phyloP scores from a whole-genome alignment of 495 filamentous ascomycete genomes.

The Lasiosphaeris hirsuta region DNA sequence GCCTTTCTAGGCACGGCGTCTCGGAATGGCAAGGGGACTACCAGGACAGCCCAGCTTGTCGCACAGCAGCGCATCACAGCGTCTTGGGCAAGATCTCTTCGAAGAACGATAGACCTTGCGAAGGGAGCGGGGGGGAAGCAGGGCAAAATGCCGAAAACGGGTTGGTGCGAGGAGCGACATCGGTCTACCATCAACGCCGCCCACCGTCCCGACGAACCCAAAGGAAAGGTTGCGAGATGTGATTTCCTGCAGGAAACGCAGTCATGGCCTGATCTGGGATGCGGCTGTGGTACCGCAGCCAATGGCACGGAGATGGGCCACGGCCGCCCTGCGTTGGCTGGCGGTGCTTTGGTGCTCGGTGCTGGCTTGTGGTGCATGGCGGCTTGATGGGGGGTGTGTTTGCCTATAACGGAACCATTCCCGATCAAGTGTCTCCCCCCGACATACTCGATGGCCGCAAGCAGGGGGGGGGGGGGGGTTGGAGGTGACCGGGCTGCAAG shows the following conservation, averaged over 20 bases:
- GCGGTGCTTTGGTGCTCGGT: not conserved
- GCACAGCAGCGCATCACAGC: too few species aligned
- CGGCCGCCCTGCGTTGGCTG: not conserved
- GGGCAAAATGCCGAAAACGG: conserved; percentile 5
- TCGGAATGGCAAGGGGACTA: too few species aligned
- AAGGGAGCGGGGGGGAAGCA: not conserved
- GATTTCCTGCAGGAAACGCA: conserved; percentile 19
- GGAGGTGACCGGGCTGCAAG: not conserved
- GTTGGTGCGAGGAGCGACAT: conserved; percentile 17
- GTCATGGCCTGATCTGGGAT: conserved; percentile 29
- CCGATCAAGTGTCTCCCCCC: not conserved
- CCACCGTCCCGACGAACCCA: conserved; percentile 23
- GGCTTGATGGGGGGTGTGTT: conserved; percentile 2
- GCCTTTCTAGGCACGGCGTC: too few species aligned
- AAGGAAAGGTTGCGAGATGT: conserved; percentile 31
- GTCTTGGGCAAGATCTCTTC: too few species aligned
- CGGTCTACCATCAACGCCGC: conserved; percentile 10
- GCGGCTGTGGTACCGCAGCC: conserved; percentile 21
- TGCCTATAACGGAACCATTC: conserved; percentile 12
- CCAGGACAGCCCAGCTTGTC: too few species aligned
- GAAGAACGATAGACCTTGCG: not conserved
- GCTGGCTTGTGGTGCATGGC: too few species aligned
- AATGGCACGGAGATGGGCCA: conserved; percentile 16
- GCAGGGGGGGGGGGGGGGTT: conserved; percentile 2
- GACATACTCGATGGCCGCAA: not conserved